Evolutionary conservation across 495 filamentous ascomycete genomes (phyloP), one percentile per base, ranked within the genome.

Genomic region (Penicillium simplicissimum): DNA sequence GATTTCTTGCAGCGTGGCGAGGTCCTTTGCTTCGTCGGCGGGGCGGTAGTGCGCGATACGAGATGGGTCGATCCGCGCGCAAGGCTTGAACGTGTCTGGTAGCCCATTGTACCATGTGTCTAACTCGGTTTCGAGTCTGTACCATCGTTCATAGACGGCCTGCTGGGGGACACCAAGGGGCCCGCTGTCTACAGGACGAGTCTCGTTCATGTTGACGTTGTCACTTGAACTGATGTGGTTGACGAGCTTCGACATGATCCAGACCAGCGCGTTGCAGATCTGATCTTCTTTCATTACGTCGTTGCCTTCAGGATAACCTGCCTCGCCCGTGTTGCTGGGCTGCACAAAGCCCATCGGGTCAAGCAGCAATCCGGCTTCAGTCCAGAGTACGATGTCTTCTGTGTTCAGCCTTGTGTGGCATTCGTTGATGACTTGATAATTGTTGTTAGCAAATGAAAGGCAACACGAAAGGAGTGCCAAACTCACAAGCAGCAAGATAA

Each of bases 401-500:
- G 85, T 86, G 60, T 87, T 85, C 7, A 88, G 74, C 49, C 85
- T 78, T 11, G 85, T 88, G 23, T 83, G 81, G 58, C 77, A 76
- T 61, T 85, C 82, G 57, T 87, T 87, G 64, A 88, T 87, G 63
- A 87, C 83, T 84, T 60, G 28, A 21, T 7, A 6, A 4, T 47
- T 19, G 4, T 38, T n/a, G 59, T 67, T 36, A 69, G 61, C 33
- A 28, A 15, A 1, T 28, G 9, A 53, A 42, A 1, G 4, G 15
- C 5, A 0, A 9, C 11, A 9, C 23, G 13, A 33, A 9, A 40
- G 56, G 0, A 11, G 11, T 45, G 9, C 1, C 34, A 23, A 79
- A 79, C 83, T 79, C 74, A 86, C 83, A 86, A 34, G 85, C 84
- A 67, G 84, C 81, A 9, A 89, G 74, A 71, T 87, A 85, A 65